A percentile compares a stretch with the other conserved stretches of the same genome.
phyloP scores from a whole-genome alignment of 75 land plant species.

The Cryptomeria japonica region DNA sequence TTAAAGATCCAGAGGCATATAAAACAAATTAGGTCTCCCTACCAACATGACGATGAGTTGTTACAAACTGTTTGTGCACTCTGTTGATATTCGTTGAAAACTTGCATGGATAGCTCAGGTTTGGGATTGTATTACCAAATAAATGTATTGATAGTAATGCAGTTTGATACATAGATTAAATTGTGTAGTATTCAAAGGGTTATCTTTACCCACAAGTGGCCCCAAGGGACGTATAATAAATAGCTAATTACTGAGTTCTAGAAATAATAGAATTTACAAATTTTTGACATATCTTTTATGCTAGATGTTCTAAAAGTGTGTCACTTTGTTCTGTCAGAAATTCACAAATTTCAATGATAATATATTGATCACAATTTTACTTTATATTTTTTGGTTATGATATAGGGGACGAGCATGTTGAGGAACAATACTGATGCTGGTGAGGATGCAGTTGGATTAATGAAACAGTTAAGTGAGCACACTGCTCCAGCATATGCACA shows the following conservation, averaged over 20 bases:
- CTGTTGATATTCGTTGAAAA: not conserved
- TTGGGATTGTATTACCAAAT: not conserved
- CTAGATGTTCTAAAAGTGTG: not conserved
- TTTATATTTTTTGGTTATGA: not conserved
- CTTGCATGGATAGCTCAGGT: not conserved
- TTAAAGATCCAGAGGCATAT: not conserved
- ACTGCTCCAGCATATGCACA: constrained; percentile 64
- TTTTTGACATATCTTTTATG: not conserved
- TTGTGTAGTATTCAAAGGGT: not conserved
- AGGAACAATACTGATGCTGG: constrained; percentile 51
- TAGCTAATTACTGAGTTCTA: not conserved
- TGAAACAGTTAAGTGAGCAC: constrained; percentile 82
- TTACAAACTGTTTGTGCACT: not conserved
- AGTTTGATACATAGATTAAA: not conserved
- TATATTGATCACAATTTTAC: not conserved
- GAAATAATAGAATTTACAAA: not conserved
- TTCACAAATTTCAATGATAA: not conserved
- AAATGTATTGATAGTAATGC: not conserved
- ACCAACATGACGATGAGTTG: not conserved
- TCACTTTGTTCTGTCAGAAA: not conserved
- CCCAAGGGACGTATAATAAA: not conserved
- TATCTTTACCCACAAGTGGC: not conserved
- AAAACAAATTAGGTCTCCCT: not conserved
- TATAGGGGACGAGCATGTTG: constrained; percentile 52
- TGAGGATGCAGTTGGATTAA: constrained; percentile 80